Evolutionary conservation across 2,329 filamentous ascomycete species (phyloP).

Genomic region (Pseudopyricularia cyperi): DNA sequence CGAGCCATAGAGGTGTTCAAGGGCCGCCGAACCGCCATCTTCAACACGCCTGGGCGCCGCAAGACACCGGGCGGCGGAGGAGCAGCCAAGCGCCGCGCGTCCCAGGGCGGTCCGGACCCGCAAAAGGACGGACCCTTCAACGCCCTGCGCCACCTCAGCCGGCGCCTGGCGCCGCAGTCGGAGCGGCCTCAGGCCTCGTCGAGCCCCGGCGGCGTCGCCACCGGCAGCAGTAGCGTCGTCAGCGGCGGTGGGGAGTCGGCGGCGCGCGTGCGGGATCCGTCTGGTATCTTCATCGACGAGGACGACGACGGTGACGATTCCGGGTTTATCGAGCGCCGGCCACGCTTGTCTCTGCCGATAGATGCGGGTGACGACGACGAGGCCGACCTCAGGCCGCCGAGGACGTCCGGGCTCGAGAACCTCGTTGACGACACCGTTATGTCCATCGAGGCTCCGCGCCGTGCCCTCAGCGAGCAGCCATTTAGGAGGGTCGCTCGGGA

Average conservation of each 20-base stretch:
- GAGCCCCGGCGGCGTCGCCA: slow-evolving; percentile 17
- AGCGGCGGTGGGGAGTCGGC: slow-evolving; percentile 11
- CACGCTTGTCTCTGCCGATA: slow-evolving; percentile 41
- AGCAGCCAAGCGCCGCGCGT: slow-evolving; percentile 18
- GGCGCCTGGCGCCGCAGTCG: slow-evolving; percentile 36
- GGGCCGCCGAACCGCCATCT: slow-evolving; percentile 42
- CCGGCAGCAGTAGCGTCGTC: slow-evolving; percentile 10
- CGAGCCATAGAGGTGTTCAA: slow-evolving; percentile 46
- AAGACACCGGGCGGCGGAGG: background rate
- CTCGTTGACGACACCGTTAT: slow-evolving; percentile 40
- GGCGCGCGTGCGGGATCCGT: slow-evolving; percentile 11
- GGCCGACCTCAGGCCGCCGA: slow-evolving; percentile 37
- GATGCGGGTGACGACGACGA: slow-evolving; percentile 37
- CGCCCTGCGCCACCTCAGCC: slow-evolving; percentile 38
- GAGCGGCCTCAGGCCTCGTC: slow-evolving; percentile 32
- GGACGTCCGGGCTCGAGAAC: slow-evolving; percentile 40
- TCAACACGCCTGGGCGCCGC: slow-evolving; percentile 44
- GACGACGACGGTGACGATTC: slow-evolving; percentile 36
- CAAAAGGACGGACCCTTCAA: slow-evolving; percentile 36
- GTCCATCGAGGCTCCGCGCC: slow-evolving; percentile 46
- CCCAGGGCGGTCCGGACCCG: slow-evolving; percentile 41
- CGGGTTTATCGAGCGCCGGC: slow-evolving; percentile 15
- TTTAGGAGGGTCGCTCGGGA: slow-evolving; percentile 36
- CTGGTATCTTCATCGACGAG: slow-evolving; percentile 21
- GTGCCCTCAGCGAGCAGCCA: slow-evolving; percentile 33